Evolutionary conservation across 2,329 filamentous ascomycete genomes (phyloP).

Genomic region (Sordariomycetes sp.): DNA sequence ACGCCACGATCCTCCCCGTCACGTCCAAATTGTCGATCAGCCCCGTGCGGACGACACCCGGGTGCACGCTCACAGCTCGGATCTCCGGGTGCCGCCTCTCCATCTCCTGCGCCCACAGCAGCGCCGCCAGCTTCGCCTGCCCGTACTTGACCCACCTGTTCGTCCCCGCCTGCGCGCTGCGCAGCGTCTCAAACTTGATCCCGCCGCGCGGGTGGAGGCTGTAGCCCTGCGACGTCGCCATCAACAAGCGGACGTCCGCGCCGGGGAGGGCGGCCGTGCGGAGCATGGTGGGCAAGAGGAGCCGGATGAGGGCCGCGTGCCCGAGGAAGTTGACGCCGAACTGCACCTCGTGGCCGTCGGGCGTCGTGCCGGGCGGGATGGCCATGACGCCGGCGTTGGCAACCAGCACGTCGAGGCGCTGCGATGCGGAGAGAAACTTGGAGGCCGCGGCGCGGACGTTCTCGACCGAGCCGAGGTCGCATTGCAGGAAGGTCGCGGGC

Average conservation of each 20-base stretch:
- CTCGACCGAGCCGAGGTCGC: slow-evolving; percentile 32
- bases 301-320: slow-evolving; percentile 30
- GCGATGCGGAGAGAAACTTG: slow-evolving; percentile 19
- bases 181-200: slow-evolving; percentile 18
- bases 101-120: slow-evolving; percentile 17
- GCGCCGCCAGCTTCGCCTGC: slow-evolving; percentile 20
- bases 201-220: slow-evolving; percentile 11
- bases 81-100: slow-evolving; percentile 13
- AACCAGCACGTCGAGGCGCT: slow-evolving; percentile 31
- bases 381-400: slow-evolving; percentile 32
- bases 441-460: slow-evolving; percentile 29
- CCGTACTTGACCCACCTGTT: slow-evolving; percentile 14
- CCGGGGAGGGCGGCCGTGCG: slow-evolving; percentile 21
- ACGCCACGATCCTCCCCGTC: background rate
- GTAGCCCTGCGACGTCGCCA: slow-evolving; percentile 15
- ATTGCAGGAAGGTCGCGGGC: slow-evolving; percentile 3
- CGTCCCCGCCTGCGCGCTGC: slow-evolving; percentile 11
- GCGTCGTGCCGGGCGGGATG: slow-evolving; percentile 20
- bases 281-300: slow-evolving; percentile 19
- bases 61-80: slow-evolving; percentile 15
- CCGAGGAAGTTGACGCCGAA: slow-evolving; percentile 39
- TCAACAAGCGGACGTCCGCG: slow-evolving; percentile 18
- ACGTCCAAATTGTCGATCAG: slow-evolving; percentile 8
- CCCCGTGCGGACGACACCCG: slow-evolving; percentile 17
- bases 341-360: slow-evolving; percentile 36